Conservation (phyloP, 2,329 filamentous ascomycete species). For the Ophiocordyceps sinensis region DNA sequence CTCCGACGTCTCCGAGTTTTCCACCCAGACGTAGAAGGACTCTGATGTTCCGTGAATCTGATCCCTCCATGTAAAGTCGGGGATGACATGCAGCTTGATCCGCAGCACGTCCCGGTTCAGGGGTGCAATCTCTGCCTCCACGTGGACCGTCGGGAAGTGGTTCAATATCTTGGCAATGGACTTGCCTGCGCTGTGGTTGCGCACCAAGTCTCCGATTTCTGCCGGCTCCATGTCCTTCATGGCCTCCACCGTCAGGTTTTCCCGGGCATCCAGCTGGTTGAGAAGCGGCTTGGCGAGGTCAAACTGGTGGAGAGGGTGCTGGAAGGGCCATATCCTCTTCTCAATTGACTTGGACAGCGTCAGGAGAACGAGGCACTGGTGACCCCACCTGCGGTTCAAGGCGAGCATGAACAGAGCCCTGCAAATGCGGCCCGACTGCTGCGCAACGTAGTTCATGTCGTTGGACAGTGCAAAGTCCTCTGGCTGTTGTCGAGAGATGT, state of each 20-base stretch:
- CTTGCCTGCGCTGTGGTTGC: constrained; percentile 76
- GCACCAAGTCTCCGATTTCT: constrained; percentile 82
- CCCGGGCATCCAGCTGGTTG: constrained; percentile 72
- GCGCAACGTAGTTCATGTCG: constrained; percentile 86
- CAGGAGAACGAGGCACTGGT: constrained; percentile 82
- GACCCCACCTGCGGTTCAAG: constrained; percentile 85
- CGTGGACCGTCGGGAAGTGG: constrained; percentile 81
- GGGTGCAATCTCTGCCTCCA: constrained; percentile 90
- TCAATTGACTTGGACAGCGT: constrained; percentile 95
- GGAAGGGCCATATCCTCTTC: constrained; percentile 85
- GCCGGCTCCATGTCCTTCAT: constrained; percentile 86
- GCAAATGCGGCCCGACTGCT: constrained; percentile 90
- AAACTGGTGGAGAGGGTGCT: constrained; percentile 92
- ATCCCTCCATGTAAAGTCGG: constrained; percentile 92
- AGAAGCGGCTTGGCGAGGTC: constrained; percentile 75
- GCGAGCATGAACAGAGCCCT: constrained; percentile 95
- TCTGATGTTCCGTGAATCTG: constrained; percentile 86
- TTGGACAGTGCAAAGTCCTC: constrained; percentile 92
- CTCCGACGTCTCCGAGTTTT: constrained; percentile 93
- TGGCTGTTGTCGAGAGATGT: constrained; percentile 74
- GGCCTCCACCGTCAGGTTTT: constrained; percentile 60
- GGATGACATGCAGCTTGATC: constrained; percentile 74
- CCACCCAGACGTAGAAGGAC: constrained; percentile 97
- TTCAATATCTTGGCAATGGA: constrained; percentile 69
- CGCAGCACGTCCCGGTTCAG: constrained; percentile 87